Base-by-base conservation (phyloP, 495 filamentous ascomycete species). In the Ramalina intermedia region DNA sequence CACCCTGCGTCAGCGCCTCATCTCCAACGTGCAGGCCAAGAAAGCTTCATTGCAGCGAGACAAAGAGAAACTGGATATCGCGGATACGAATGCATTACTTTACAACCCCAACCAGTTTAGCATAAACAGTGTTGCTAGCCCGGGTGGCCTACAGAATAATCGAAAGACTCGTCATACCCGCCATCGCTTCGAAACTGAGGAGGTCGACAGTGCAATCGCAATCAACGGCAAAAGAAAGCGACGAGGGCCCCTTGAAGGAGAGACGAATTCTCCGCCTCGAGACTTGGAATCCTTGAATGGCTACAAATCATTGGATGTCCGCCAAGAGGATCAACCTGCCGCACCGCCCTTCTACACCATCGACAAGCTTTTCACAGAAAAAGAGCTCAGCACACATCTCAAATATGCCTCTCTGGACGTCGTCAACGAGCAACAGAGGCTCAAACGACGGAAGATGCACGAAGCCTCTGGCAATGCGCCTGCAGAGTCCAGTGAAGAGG, bases 101-200 rank as follows among this genome's bases (percentile, higher is more conserved):
- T 75, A 94, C 6, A 87, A 96, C 57, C 89, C 93, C 13, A 90
- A 82, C 54, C 91, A 98, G 59, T 96, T 88, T 65, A 84, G 81
- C 63, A 78, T 94, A 50, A 80, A 78, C 55, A 84, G 85, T 61
- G 80, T 80, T 23, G 68, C 82, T 14, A 88, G 84, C 61, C 85
- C 88, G 11, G 84, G 87, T 41, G 84, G 84, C 33, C 69, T 82
- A 20, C 84, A 88, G 58, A 79, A 78, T 51, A 86, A 86, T 56
- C 75, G 89, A 46, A 84, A 88, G 50, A 95, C 90, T 13, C 70
- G 89, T 43, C 73, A 87, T 53, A 94, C 88, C 8, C 71, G 89
- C 50, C 73, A 88, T 57, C 80, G 86, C 23, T 75, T 84, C 41
- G 87, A 89, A 29, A 73, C 82, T 41, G 88, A 93, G 17, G 87